Conservation (phyloP, 179 eudicot genomes). For the Patellifolia procumbens region DNA sequence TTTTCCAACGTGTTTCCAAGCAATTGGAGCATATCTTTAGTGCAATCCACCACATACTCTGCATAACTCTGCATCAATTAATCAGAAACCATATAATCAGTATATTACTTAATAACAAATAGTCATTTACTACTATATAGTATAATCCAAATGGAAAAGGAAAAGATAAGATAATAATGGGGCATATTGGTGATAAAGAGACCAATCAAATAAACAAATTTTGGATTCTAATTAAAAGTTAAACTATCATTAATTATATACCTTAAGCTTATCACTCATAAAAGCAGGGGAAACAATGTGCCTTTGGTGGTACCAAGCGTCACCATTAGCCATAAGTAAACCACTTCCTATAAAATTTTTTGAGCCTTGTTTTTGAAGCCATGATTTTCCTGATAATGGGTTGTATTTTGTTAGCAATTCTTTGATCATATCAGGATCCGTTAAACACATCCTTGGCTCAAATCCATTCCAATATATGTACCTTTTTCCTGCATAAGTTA, state of each 20-base stretch:
- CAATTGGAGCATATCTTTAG: constrained; percentile 54
- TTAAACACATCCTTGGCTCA: constrained; percentile 83
- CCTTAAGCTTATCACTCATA: constrained; percentile 87
- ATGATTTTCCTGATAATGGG: constrained; percentile 67
- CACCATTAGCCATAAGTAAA: constrained; percentile 83
- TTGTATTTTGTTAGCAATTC: constrained; percentile 68
- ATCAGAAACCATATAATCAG: constrained; percentile 1
- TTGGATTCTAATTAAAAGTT: constrained; percentile 6
- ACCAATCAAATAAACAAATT: constrained; percentile 18
- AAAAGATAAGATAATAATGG: constrained; percentile 27
- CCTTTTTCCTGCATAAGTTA: constrained; percentile 54
- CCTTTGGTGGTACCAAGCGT: constrained; percentile 80
- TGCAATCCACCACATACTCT: constrained; percentile 77
- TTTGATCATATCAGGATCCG: constrained; percentile 66
- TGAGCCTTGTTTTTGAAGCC: constrained; percentile 81
- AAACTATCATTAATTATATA: background rate
- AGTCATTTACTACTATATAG: background rate
- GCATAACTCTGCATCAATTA: constrained; percentile 62
- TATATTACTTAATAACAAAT: background rate
- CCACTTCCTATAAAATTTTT: constrained; percentile 87
- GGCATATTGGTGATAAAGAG: constrained; percentile 20
- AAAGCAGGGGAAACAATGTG: constrained; percentile 91
- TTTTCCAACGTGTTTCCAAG: constrained; percentile 27
- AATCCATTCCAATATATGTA: constrained; percentile 83
- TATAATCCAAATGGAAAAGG: background rate